Conservation (phyloP, 495 filamentous ascomycete species). For the Tuber indicum region DNA sequence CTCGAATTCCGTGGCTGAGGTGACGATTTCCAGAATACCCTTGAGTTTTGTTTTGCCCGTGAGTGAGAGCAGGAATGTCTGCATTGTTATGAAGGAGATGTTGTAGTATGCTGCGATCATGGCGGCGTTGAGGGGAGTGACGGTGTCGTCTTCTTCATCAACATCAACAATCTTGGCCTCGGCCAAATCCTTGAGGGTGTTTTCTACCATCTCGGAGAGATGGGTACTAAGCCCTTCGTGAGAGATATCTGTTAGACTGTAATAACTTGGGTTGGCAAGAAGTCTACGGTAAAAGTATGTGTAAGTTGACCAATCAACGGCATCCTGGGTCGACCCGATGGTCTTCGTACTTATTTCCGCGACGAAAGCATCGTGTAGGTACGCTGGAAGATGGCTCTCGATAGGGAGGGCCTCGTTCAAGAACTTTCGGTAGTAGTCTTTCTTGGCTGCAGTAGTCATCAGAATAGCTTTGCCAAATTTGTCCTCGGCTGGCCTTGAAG, state of each 20-base stretch:
- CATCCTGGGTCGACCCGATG: constrained; percentile 91
- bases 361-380: constrained; percentile 91
- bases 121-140: constrained; percentile 84
- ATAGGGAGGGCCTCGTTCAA: constrained; percentile 92
- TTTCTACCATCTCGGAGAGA: constrained; percentile 91
- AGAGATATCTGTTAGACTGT: constrained; percentile 79
- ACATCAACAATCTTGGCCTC: constrained; percentile 95
- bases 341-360: constrained; percentile 92
- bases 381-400: constrained; percentile 85
- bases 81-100: constrained; percentile 98
- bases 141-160: constrained; percentile 90
- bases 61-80: constrained; percentile 96
- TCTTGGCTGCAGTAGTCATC: constrained; percentile 88
- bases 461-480: constrained; percentile 81
- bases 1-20: constrained; percentile 94
- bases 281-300: constrained; percentile 97
- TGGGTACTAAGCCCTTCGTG: constrained; percentile 91
- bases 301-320: constrained; percentile 96
- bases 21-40: constrained; percentile 93
- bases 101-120: constrained; percentile 99
- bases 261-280: constrained; percentile 95
- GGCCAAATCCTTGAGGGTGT: constrained; percentile 79
- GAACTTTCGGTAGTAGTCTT: constrained; percentile 98
- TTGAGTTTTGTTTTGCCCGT: constrained; percentile 84
- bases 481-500: constrained; percentile 69